Evolutionary conservation across 2,329 filamentous ascomycete genomes (phyloP), one percentile per base, ranked within the genome.

Genomic region (Camptophora hylomeconis): DNA sequence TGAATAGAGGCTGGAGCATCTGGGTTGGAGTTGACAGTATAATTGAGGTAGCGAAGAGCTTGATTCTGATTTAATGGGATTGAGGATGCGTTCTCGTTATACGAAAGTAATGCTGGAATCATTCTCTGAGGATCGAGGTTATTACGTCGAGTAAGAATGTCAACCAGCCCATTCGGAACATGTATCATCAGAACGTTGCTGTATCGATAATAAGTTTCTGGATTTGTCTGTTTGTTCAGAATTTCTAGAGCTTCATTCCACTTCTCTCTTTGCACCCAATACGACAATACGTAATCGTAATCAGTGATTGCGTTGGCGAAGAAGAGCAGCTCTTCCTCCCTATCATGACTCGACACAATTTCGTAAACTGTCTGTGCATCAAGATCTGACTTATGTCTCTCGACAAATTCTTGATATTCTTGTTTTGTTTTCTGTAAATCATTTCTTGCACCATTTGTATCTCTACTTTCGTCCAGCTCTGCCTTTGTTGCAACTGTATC

Each of bases 151-250:
- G 92, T 94, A 47, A 98, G 60, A 18, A 98, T 84, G 43, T 98
- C 87, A n/a, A 95, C 80, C 14, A 92, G 63, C 29, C 92, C 86
- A 5, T 77, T 69, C 0, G 87, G 74, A 3, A 76, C 76, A 49
- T 94, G 81, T 10, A 75, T 78, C 79, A 98, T 93, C 26, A 98
- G 68, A n/a, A 95, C 86, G 46, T 79, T 93, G 60, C 83, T 89
- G 53, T 95, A 94, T 39, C 82, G 79, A 61, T 95, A 95, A 57
- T 95, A 98, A 24, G 92, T 81, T 28, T 92, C 83, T 0, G 82
- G 72, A 28, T 92, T 80, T 4, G 77, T 92, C 56, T 98, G 89
- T 53, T 80, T 84, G 59, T 94, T 92, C 29, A 98, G 65, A 21
- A 95, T 84, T 31, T 73, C 71, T 41, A 98, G 63, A 2, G 84